Percentiles rank a stretch among this genome's conserved stretches.
These are phyloP conservation scores for Diaporthe citri DNA, from an alignment of 2,329 filamentous ascomycete species.

Conservation along the genomic window DNA sequence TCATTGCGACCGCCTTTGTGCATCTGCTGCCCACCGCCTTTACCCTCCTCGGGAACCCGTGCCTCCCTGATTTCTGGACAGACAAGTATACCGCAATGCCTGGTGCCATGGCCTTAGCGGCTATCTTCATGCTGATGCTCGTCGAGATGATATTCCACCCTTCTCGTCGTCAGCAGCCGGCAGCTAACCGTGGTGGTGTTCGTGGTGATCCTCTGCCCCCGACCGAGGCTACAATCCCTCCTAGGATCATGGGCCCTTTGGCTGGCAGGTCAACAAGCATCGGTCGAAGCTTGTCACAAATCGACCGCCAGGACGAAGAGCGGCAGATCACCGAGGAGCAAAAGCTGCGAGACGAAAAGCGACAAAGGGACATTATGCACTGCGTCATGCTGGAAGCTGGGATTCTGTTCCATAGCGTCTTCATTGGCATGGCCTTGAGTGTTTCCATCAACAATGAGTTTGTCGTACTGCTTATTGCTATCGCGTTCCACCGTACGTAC, in stretches of 20 bases:
- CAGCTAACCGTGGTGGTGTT: background rate
- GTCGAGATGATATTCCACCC: slow-evolving; percentile 13
- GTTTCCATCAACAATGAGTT: slow-evolving; percentile 15
- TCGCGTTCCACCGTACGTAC: slow-evolving; percentile 3
- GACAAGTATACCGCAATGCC: background rate
- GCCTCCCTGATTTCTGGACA: slow-evolving; percentile 10
- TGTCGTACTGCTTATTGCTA: slow-evolving; percentile 2
- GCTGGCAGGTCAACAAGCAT: slow-evolving; percentile 6
- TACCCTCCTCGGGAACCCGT: background rate
- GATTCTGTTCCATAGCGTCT: slow-evolving; percentile 8
- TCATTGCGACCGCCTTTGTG: slow-evolving; percentile 16
- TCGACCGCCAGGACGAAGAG: background rate
- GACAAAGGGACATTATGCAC: slow-evolving; percentile 12
- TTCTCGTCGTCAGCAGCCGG: background rate
- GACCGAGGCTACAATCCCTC: background rate
- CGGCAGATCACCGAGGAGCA: background rate
- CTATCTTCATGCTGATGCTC: slow-evolving; percentile 15
- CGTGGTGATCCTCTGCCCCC: background rate
- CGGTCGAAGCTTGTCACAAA: slow-evolving; percentile 3
- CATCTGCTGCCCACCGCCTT: slow-evolving; percentile 5
- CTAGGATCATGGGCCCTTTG: background rate
- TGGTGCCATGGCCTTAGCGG: background rate
- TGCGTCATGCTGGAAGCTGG: slow-evolving; percentile 21
- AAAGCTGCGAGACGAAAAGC: background rate
- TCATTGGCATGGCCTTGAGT: slow-evolving; percentile 16